phyloP scores from a whole-genome alignment of 257 asterid genomes.

The Lithospermum erythrorhizon region DNA sequence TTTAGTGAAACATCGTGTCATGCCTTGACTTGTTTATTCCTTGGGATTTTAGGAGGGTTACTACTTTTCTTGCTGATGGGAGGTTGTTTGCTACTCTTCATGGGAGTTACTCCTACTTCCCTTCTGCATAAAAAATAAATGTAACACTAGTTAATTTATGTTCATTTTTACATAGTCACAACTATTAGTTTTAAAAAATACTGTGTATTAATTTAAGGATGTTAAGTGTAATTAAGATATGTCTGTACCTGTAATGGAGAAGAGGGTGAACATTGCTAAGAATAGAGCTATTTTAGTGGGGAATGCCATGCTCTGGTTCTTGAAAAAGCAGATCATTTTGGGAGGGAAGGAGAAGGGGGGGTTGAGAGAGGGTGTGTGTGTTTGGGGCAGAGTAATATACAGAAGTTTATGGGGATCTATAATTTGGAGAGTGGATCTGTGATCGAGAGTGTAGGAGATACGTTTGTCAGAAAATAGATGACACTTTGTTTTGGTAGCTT shows the following conservation, averaged over 20 bases:
- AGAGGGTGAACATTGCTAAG: neutral
- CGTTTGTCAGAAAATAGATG: neutral
- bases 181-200: too few relatives aligned
- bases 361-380: too few relatives aligned
- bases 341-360: neutral
- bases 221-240: neutral
- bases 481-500: neutral
- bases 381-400: neutral
- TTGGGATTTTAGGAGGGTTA: constrained; percentile 56
- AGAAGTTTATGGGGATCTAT: neutral
- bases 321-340: neutral
- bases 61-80: constrained; percentile 68
- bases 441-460: neutral
- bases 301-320: too few relatives aligned
- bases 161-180: too few relatives aligned
- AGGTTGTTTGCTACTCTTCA: constrained; percentile 72
- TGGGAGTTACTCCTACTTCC: constrained; percentile 79
- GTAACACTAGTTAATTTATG: too few relatives aligned
- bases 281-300: too few relatives aligned
- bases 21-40: constrained; percentile 59
- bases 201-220: too few relatives aligned
- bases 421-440: neutral
- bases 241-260: neutral
- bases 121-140: constrained; percentile 14
- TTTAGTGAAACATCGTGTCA: constrained; percentile 72